Base-by-base conservation (phyloP, 2,329 filamentous ascomycete species). In the Leptographium galeiforme region DNA sequence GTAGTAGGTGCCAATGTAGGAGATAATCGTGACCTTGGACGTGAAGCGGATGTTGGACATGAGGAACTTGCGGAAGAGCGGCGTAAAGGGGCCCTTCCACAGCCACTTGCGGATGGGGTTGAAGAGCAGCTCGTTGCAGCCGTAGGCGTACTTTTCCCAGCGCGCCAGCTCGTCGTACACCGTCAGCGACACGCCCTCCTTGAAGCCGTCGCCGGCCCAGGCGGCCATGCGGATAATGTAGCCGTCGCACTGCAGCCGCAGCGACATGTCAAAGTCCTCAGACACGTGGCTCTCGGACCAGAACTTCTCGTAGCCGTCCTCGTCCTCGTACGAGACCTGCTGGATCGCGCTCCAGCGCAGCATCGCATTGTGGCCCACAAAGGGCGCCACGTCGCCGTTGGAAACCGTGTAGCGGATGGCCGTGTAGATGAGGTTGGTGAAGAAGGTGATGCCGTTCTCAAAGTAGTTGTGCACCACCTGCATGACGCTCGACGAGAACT, bases 131-230 rank as follows among this genome's bases (percentile, higher is more conserved):
- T 90, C 87, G 65, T 86, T 87, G 68, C 87, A 90, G 40, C 87
- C 86, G 61, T 89, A 90, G 4, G 87, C 87, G 64, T 89, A 89
- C 68, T 91, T 91, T 64, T 91, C 87, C 87, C 87, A 91, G 54
- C 87, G 83, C 2, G 85, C 84, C 56, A 91, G 74, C 67, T 91
- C 87, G 67, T 91, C 87, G 63, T 91, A 89, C 11, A 91, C 85
- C 0, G 87, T 91, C 54, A 91, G 72, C 1, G 87, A 90, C 52
- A 91, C 87, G 58, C 87, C 87, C 65, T 91, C 87, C 64, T 89
- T 84, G 73, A 89, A 89, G 49, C 82, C 85, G n/a, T 84, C 80
- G 40, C 82, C 82, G 8, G 82, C 81, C 75, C 85, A 89, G 19
- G 82, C 79, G 10, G 81, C 84, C 30, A 89, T 73, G 34, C 85